A percentile compares a stretch with the other conserved stretches of the same genome.
phyloP scores from a whole-genome alignment of 345 rosid species.

The Triadica sebifera region DNA sequence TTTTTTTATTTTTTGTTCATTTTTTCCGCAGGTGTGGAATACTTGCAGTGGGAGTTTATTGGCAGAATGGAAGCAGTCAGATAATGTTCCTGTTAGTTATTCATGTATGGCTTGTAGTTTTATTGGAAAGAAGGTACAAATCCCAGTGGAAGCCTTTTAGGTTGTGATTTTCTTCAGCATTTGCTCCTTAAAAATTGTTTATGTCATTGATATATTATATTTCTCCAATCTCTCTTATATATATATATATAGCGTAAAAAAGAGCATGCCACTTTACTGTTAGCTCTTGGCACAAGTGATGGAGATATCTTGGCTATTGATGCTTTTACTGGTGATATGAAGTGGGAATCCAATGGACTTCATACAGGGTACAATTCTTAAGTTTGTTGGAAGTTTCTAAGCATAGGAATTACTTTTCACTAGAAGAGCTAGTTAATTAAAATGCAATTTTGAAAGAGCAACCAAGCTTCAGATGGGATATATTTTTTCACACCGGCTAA shows the following conservation, averaged over 20 bases:
- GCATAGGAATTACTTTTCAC: conserved; percentile 3
- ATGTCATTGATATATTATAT: no score
- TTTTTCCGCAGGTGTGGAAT: conserved; percentile 40
- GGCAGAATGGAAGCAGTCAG: conserved; percentile 37
- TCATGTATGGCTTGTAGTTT: conserved; percentile 38
- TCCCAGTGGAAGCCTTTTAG: neutral
- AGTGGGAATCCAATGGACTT: conserved; percentile 35
- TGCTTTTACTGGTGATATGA: conserved; percentile 32
- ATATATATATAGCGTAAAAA: conserved; percentile 31
- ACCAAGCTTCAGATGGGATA: neutral
- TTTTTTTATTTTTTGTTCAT: neutral
- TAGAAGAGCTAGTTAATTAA: neutral
- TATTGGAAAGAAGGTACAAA: conserved; percentile 37
- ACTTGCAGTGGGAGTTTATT: conserved; percentile 37
- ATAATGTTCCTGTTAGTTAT: conserved; percentile 20
- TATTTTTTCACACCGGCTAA: neutral
- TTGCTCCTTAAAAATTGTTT: neutral
- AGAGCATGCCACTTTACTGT: conserved; percentile 21
- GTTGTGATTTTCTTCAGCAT: neutral
- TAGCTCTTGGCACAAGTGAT: conserved; percentile 45
- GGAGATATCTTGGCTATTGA: conserved; percentile 42
- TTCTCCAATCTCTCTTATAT: neutral
- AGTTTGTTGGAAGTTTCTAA: neutral
- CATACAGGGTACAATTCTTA: conserved; percentile 36
- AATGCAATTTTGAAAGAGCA: neutral